phyloP scores from a whole-genome alignment of 2,329 filamentous ascomycete species.

The Xylaria digitata region DNA sequence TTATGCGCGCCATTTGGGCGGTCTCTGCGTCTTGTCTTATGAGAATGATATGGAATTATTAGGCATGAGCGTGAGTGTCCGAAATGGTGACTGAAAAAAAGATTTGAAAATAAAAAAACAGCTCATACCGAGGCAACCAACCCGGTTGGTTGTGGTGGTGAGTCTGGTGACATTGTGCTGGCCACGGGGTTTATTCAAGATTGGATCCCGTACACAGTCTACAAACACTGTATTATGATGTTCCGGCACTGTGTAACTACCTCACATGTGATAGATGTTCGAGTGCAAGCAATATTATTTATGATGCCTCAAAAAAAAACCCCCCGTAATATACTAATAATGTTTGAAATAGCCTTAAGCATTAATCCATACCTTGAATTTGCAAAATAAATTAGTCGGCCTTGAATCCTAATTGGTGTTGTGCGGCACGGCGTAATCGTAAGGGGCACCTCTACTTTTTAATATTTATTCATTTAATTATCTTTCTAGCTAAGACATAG shows the following conservation, averaged over 20 bases:
- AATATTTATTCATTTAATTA: no score
- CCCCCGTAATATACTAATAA: background rate
- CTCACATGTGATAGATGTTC: slow-evolving; percentile 1
- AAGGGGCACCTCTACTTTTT: no score
- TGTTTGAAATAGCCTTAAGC: background rate
- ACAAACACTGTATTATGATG: background rate
- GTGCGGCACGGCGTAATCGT: no score
- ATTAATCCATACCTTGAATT: no score
- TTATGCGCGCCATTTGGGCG: slow-evolving; percentile 29
- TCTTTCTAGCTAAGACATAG: background rate
- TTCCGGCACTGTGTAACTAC: background rate
- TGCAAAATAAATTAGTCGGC: no score
- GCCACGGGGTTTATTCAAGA: slow-evolving; percentile 15
- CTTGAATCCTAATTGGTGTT: no score
- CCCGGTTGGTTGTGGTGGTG: background rate
- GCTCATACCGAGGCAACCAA: no score
- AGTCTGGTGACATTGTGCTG: background rate
- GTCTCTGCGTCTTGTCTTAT: background rate
- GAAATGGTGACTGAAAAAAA: background rate
- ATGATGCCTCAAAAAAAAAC: background rate
- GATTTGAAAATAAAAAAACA: no score
- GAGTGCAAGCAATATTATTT: background rate
- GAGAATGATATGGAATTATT: background rate
- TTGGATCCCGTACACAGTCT: slow-evolving; percentile 8
- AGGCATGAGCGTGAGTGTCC: background rate